Evolutionary conservation across 208 protist genomes (phyloP), one percentile per base, ranked within the genome.

Genomic region (Leishmania turanica): DNA sequence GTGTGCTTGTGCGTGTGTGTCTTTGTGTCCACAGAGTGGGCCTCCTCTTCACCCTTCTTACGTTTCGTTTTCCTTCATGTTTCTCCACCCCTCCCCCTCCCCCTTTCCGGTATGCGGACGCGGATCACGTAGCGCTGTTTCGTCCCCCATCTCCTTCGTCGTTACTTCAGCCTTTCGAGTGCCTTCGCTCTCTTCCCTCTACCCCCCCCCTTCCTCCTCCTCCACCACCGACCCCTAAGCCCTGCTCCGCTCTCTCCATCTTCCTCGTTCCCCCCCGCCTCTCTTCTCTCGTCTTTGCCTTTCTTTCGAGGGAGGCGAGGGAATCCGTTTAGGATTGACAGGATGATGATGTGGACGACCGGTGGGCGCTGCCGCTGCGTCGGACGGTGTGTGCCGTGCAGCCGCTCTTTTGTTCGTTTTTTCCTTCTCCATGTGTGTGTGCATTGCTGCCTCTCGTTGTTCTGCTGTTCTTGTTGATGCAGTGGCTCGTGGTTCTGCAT

Each of bases 391-490:
- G 58, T 64, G 40, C 47, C 21, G 19, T 69, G n/a, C 34, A 69
- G n/a, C 37, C 56, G 45, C 40, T 69, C 56, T 51, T 72, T 58
- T 45, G 70, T 72, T 74, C 31, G n/a, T 66, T 72, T 62, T 62
- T 62, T 34, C 34, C 34, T n/a, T 58, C 68, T 2, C 27, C 56
- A 62, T 78, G 68, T 71, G 73, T 74, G 73, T 74, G 3, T 0
- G n/a, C n/a, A 11, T 34, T 73, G 21, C 79, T 73, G 21, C 79
- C 65, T 6, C 54, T 78, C 64, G 21, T 58, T 64, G 21, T 58
- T 82, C 53, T n/a, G 80, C 31, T 58, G 68, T 51, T 62, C 64
- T 24, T 60, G 60, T 71, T 60, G 54, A 68, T 69, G 31, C 42
- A 34, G 78, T 68, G 49, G 27, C 21, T 37, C 34, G 54, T 76